Evolutionary conservation across 495 filamentous ascomycete species (phyloP).

Genomic region (Penicillium ochrochloron): DNA sequence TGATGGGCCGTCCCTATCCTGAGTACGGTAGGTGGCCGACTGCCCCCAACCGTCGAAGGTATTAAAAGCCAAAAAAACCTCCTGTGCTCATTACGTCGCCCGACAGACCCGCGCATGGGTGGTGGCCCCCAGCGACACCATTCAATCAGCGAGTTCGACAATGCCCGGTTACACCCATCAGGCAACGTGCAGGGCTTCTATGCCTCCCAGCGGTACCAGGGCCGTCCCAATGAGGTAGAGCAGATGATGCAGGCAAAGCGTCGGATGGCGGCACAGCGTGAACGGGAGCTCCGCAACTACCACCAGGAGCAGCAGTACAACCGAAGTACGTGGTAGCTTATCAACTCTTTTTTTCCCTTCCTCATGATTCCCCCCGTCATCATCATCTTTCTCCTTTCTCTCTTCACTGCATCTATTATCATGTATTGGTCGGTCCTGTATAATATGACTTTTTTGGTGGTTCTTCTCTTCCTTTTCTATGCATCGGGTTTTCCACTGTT

Average conservation of each 20-base stretch:
- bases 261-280: conserved; percentile 96
- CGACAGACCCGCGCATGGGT: conserved; percentile 55
- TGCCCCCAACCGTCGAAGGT: conserved; percentile 16
- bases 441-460: conserved; percentile 54
- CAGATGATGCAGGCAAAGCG: conserved; percentile 99
- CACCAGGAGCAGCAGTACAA: conserved; percentile 99
- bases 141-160: conserved; percentile 87
- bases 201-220: conserved; percentile 88
- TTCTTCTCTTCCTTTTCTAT: conserved; percentile 38
- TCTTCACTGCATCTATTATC: conserved; percentile 33
- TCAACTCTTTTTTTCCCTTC: conserved; percentile 39
- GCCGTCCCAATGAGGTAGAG: conserved; percentile 92
- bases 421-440: conserved; percentile 53
- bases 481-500: conserved; percentile 6
- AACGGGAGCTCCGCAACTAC: conserved; percentile 99
- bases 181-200: conserved; percentile 93
- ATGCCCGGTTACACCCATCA: conserved; percentile 69
- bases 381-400: conserved; percentile 9
- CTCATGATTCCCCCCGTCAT: conserved; percentile 40
- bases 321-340: conserved; percentile 78
- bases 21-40: conserved; percentile 55
- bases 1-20: conserved; percentile 66
- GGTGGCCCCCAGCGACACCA: conserved; percentile 68
- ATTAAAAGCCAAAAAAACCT: conserved; percentile 8
- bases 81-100: conserved; percentile 15